Conservation (phyloP, 169 alveolate genomes). For the Cryptosporidium meleagridis region DNA sequence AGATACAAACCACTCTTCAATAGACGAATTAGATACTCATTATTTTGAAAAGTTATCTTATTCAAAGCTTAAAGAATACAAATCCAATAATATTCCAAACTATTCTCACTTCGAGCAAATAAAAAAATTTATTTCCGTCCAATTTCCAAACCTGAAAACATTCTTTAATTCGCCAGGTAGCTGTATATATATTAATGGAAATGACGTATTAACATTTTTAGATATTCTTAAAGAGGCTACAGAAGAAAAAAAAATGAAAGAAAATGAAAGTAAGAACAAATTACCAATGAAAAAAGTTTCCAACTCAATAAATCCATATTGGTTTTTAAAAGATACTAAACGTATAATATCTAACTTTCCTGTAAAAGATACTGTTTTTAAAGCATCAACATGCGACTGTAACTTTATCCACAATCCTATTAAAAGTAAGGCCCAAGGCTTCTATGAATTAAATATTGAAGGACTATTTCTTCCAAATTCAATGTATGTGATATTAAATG, state of each 20-base stretch:
- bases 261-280: neutral
- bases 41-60: slow-evolving; percentile 31
- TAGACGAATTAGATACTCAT: slow-evolving; percentile 44
- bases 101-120: slow-evolving; percentile 43
- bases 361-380: slow-evolving; percentile 47
- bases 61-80: slow-evolving; percentile 17
- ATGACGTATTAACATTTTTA: slow-evolving; percentile 54
- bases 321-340: slow-evolving; percentile 62
- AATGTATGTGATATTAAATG: slow-evolving; percentile 34
- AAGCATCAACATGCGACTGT: slow-evolving; percentile 63
- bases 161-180: slow-evolving; percentile 55
- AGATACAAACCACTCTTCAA: slow-evolving; percentile 23
- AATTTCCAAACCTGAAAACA: slow-evolving; percentile 21
- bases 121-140: slow-evolving; percentile 14
- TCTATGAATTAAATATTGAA: slow-evolving; percentile 59
- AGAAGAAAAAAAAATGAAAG: slow-evolving; percentile 12
- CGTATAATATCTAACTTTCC: slow-evolving; percentile 52
- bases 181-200: slow-evolving; percentile 55
- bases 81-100: slow-evolving; percentile 57
- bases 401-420: slow-evolving; percentile 29
- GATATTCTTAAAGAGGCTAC: slow-evolving; percentile 17
- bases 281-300: neutral
- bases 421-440: slow-evolving; percentile 11
- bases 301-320: slow-evolving; percentile 30
- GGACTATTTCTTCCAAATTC: slow-evolving; percentile 57